A percentile compares a stretch with the other conserved stretches of the same genome.
Evolutionary conservation across 192 early-diverging fungal species (phyloP).

Genomic region (Backusella macrospora): DNA sequence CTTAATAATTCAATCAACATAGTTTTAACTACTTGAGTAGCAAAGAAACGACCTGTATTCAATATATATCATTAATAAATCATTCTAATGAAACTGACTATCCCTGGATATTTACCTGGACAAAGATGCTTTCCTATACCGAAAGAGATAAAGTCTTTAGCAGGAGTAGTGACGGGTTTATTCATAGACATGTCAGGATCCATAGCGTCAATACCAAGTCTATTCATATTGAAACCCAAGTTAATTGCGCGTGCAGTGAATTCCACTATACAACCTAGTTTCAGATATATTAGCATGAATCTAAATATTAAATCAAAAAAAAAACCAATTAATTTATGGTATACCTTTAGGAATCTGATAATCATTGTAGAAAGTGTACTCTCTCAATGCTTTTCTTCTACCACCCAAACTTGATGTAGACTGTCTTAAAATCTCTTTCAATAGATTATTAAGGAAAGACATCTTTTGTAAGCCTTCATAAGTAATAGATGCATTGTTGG

Average conservation of each 20-base stretch:
- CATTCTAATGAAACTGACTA: background rate
- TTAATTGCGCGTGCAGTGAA: conserved; percentile 21
- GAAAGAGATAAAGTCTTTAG: conserved; percentile 21
- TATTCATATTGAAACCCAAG: conserved; percentile 17
- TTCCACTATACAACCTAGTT: conserved; percentile 21
- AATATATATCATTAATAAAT: background rate
- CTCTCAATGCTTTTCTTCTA: conserved; percentile 21
- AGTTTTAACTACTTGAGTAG: conserved; percentile 33
- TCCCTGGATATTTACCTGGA: conserved; percentile 22
- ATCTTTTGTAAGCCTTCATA: conserved; percentile 26
- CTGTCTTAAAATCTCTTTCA: conserved; percentile 27
- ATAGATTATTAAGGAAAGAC: conserved; percentile 23
- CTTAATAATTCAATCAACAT: conserved; percentile 11
- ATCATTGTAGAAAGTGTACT: conserved; percentile 29
- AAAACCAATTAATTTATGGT: background rate
- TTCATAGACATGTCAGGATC: conserved; percentile 19
- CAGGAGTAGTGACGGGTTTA: conserved; percentile 2
- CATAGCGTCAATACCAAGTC: conserved; percentile 10
- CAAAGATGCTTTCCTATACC: conserved; percentile 30
- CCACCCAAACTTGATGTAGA: conserved; percentile 1
- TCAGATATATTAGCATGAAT: background rate
- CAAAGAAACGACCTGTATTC: conserved; percentile 30
- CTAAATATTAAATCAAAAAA: background rate
- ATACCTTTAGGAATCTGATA: conserved; percentile 26
- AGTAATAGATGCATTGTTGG: conserved; percentile 12